phyloP scores from a whole-genome alignment of 129 eudicot genomes.

The Tagetes patula region DNA sequence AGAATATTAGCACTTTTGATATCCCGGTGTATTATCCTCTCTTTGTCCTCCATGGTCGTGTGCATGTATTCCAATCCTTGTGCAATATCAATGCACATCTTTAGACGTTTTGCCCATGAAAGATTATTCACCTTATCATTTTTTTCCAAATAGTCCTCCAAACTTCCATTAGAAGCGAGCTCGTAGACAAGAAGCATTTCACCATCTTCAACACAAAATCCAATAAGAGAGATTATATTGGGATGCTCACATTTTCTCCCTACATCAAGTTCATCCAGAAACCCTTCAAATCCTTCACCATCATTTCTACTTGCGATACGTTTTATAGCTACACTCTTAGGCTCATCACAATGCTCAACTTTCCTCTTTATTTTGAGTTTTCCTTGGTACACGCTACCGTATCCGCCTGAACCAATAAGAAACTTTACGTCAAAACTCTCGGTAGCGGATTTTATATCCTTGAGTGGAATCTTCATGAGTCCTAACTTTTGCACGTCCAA shows the following conservation, averaged over 20 bases:
- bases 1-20: constrained; percentile 2
- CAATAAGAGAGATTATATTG: background rate
- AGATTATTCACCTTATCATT: background rate
- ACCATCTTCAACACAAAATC: background rate
- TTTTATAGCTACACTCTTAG: background rate
- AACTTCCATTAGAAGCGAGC: constrained; percentile 9
- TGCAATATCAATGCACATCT: background rate
- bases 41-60: background rate
- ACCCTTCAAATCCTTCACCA: background rate
- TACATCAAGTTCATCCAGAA: background rate
- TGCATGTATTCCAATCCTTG: background rate
- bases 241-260: background rate
- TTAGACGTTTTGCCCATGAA: background rate
- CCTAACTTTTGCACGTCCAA: too few relatives aligned
- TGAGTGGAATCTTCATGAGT: background rate
- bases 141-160: background rate
- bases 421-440: too few relatives aligned
- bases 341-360: background rate
- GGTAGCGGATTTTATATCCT: background rate
- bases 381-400: background rate
- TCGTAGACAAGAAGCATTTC: constrained; percentile 8
- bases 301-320: background rate
- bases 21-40: background rate
- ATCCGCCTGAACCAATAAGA: background rate
- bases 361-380: background rate